These are phyloP conservation scores for Boletus fagicola DNA, from an alignment of 768 basidiomycete species.

Conservation along the genomic window DNA sequence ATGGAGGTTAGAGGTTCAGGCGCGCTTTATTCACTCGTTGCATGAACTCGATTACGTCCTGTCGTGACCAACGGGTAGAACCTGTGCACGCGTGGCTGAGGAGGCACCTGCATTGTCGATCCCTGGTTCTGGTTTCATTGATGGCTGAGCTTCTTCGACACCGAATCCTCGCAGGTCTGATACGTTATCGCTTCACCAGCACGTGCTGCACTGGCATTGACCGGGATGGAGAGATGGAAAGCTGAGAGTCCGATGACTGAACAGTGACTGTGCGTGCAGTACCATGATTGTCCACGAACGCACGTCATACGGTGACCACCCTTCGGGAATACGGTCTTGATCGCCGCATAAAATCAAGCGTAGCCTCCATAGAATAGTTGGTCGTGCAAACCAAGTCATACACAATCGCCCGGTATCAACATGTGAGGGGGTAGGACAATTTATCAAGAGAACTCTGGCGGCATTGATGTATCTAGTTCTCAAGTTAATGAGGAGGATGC, in stretches of 20 bases:
- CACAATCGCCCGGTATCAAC: not conserved
- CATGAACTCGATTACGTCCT: conserved; percentile 80
- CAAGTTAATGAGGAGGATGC: not conserved
- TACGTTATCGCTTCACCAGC: conserved; percentile 22
- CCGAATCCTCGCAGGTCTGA: not conserved
- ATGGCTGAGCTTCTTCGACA: not conserved
- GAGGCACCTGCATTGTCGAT: conserved; percentile 10
- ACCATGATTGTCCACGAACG: not conserved
- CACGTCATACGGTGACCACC: not conserved
- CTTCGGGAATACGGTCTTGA: not conserved
- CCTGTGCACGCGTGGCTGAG: conserved; percentile 2
- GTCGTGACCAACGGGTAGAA: not conserved
- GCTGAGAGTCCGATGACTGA: not conserved
- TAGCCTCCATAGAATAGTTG: not conserved
- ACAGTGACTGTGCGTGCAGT: not conserved
- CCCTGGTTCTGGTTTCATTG: conserved; percentile 12
- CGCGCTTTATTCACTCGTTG: conserved; percentile 73
- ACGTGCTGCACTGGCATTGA: conserved; percentile 4
- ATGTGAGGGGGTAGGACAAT: not conserved
- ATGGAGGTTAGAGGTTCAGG: conserved; percentile 68
- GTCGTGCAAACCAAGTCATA: not conserved
- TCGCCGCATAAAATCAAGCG: not conserved
- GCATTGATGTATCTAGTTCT: not conserved
- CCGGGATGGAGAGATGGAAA: not conserved
- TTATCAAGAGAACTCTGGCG: not conserved